Evolutionary conservation across 352 stramenopile genomes (phyloP), one percentile per base, ranked within the genome.

Genomic region (Phytophthora pseudosyringae): DNA sequence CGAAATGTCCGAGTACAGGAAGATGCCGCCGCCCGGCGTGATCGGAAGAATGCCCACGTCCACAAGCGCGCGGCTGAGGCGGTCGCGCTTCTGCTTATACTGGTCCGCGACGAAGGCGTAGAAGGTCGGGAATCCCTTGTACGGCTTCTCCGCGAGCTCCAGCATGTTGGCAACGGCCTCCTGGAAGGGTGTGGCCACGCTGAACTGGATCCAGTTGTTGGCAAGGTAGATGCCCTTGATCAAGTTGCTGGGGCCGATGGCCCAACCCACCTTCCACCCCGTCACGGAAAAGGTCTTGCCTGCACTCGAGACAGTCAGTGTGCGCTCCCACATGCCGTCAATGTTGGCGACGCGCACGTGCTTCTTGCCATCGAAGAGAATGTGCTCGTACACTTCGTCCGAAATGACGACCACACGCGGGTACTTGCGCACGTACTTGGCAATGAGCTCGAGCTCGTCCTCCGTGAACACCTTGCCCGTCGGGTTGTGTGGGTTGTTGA

Each of bases 401-500:
- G 92, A 98, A 38, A 99, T 83, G 21, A 99, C 86, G n/a, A 99
- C 86, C 62, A 95, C 75, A 41, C 93, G 81, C 25, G 94, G 90
- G 60, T 98, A 69, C 49, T 75, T 72, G 8, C 75, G 55, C 41
- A 98, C 83, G 44, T 97, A 86, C 59, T 93, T 85, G 18, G 97
- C 93, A 70, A 99, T 97, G 18, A 84, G 67, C 58, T 97, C 79
- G 50, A 99, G 93, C 80, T 99, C 97, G 11, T 75, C 60, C 32
- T 73, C 59, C 21, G 92, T 95, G 71, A 99, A 99, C 41, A 99
- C 92, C 64, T 99, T 99, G 31, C 97, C 97, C 43, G 97, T 99
- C 10, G 97, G 97, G 76, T 99, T 99, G 87, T 99, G 97, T 33
- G 97, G 97, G 57, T 97, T 99, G 85, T 99, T 99, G 25, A 99